These are phyloP conservation scores for Cladorrhinum sp. DNA, from an alignment of 2,329 filamentous ascomycete species.

Conservation along the genomic window DNA sequence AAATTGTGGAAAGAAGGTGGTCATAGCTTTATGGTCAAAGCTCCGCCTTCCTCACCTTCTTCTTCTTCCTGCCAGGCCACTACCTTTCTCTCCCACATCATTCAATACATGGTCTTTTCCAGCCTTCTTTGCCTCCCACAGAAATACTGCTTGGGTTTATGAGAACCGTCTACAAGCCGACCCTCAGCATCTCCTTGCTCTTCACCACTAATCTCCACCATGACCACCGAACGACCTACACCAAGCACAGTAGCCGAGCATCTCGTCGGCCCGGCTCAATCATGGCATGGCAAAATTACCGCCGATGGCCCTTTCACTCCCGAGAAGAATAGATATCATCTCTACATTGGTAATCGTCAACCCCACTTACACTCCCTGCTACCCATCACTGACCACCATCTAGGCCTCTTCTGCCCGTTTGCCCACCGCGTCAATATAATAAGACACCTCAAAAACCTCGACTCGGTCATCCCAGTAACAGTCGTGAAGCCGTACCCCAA, in stretches of 20 bases:
- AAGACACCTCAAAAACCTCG: conserved; percentile 56
- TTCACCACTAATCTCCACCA: neutral
- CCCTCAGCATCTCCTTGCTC: neutral
- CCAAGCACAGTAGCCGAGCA: conserved; percentile 23
- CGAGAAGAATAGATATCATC: conserved; percentile 27
- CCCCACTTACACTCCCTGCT: neutral
- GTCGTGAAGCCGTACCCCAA: conserved; percentile 66
- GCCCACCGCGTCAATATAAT: conserved; percentile 59
- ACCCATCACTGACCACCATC: neutral
- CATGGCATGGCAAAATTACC: conserved; percentile 31
- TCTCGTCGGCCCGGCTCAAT: conserved; percentile 21
- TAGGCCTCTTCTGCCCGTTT: conserved; percentile 63
- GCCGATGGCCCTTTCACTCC: conserved; percentile 27
- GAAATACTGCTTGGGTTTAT: no score
- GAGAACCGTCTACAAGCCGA: no score
- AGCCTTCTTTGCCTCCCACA: no score
- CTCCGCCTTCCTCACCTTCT: no score
- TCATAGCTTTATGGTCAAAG: no score
- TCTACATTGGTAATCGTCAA: conserved; percentile 29
- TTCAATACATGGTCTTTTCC: no score
- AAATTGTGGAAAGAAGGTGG: no score
- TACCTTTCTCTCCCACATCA: no score
- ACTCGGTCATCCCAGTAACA: conserved; percentile 51
- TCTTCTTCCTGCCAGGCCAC: no score
- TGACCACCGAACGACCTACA: neutral